Percentiles rank a stretch among this genome's conserved stretches.
Evolutionary conservation across 2,329 filamentous ascomycete genomes (phyloP).

Genomic region (Talaromyces sp.): DNA sequence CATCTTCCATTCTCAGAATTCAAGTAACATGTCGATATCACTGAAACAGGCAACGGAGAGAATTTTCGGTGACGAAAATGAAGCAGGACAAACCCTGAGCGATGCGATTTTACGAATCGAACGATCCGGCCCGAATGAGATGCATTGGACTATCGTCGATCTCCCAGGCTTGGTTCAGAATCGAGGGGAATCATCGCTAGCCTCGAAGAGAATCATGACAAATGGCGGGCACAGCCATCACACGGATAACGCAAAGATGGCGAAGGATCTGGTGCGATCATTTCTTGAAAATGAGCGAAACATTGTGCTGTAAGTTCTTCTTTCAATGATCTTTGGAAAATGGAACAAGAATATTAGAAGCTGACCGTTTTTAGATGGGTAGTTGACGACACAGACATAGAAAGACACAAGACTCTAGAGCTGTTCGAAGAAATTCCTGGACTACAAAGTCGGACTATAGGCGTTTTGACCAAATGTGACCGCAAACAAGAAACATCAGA

Average conservation of each 20-base stretch:
- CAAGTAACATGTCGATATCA: neutral
- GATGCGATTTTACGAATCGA: constrained; percentile 8
- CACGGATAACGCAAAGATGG: constrained; percentile 4
- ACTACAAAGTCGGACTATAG: constrained; percentile 15
- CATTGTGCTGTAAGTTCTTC: constrained; percentile 7
- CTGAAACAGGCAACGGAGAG: constrained; percentile 4
- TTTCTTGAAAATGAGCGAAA: constrained; percentile 10
- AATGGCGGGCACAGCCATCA: neutral
- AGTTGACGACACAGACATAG: constrained; percentile 18
- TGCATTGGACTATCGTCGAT: constrained; percentile 13
- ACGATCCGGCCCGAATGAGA: constrained; percentile 6
- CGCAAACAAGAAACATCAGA: constrained; percentile 17
- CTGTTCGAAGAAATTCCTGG: constrained; percentile 13
- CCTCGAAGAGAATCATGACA: neutral
- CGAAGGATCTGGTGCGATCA: constrained; percentile 6
- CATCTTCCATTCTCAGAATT: neutral
- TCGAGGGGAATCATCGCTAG: neutral
- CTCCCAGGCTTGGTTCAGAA: constrained; percentile 11
- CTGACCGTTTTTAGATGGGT: constrained; percentile 13
- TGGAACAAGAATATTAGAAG: neutral
- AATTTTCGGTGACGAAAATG: constrained; percentile 1
- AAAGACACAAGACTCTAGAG: constrained; percentile 14
- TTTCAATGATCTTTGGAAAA: neutral
- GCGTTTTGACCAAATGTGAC: constrained; percentile 17
- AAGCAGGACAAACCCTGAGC: neutral